Evolutionary conservation across 495 filamentous ascomycete species (phyloP), one percentile per base, ranked within the genome.

Genomic region (Annulohypoxylon bovei): DNA sequence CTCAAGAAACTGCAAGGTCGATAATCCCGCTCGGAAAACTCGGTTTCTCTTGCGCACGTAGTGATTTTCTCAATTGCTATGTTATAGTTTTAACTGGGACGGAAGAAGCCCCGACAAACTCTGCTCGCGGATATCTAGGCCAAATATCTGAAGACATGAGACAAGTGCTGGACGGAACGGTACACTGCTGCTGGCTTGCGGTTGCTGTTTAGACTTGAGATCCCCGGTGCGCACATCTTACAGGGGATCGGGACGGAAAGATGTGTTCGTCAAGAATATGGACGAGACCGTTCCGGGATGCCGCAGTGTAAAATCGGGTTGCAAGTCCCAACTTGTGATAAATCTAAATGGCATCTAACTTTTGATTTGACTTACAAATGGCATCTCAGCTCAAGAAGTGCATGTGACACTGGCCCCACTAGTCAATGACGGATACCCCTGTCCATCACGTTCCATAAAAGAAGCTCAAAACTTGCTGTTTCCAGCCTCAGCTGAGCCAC

Each of bases 361-460:
- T 71, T 58, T 40, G 64, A 39, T 71, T 58, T 32, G 58, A 49
- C 27, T 61, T 72, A 42, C 44, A 52, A 67, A 53, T 44, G 42
- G 25, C 63, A 63, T 60, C 52, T 47, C 35, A 56, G 42, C 58
- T 63, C 23, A 6, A 23, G 30, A 72, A 57, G 64, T 40, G 69
- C 69, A 72, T 72, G 69, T 72, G 69, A 72, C 68, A 71, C 63
- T 59, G 49, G 44, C 68, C 68, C 68, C 54, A 59, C 62, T 22
- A 62, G 9, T 46, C n/a, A 27, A 63, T 49, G 47, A 25, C 62
- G 39, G n/a, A 22, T 11, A 63, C 37, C 68, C 68, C 68, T 71
- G 68, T 62, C 62, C n/a, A 52, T 53, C 52, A 32, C 28, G 18
- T 46, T 32, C 39, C n/a, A 23, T 27, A 16, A 65, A 55, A 42